Conservation (phyloP, 2,329 filamentous ascomycete species). For the Trichoderma koningiopsis region DNA sequence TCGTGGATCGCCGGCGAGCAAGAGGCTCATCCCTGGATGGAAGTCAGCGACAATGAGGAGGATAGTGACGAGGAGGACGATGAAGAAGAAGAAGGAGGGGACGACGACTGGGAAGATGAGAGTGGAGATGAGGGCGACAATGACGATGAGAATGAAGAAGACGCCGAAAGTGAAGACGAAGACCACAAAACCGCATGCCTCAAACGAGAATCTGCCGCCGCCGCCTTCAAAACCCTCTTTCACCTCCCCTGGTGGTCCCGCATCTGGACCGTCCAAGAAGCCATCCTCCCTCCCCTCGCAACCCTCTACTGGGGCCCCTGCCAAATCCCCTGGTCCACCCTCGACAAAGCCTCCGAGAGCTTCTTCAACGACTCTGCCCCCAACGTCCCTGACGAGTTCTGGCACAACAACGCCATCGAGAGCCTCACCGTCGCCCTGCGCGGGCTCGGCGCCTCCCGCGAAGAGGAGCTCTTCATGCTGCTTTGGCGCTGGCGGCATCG, state of each 20-base stretch:
- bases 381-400: background rate
- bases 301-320: constrained; percentile 16
- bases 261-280: constrained; percentile 21
- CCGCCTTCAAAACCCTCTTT: background rate
- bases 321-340: background rate
- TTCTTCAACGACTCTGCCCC: constrained; percentile 6
- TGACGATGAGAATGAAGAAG: background rate
- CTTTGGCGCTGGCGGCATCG: constrained; percentile 14
- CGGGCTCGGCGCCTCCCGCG: constrained; percentile 2
- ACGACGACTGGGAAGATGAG: background rate
- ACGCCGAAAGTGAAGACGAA: background rate
- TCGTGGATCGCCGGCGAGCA: constrained; percentile 9
- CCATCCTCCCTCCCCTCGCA: constrained; percentile 3
- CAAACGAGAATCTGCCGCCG: background rate
- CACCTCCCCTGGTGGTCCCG: constrained; percentile 9
- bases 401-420: background rate
- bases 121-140: background rate
- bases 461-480: constrained; percentile 6
- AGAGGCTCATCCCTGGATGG: background rate
- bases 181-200: background rate
- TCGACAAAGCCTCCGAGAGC: background rate
- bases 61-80: background rate
- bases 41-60: background rate
- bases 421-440: background rate
- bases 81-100: background rate